Conservation (phyloP, 1,284 basidiomycete species). For the Moesziomyces parantarcticus region DNA sequence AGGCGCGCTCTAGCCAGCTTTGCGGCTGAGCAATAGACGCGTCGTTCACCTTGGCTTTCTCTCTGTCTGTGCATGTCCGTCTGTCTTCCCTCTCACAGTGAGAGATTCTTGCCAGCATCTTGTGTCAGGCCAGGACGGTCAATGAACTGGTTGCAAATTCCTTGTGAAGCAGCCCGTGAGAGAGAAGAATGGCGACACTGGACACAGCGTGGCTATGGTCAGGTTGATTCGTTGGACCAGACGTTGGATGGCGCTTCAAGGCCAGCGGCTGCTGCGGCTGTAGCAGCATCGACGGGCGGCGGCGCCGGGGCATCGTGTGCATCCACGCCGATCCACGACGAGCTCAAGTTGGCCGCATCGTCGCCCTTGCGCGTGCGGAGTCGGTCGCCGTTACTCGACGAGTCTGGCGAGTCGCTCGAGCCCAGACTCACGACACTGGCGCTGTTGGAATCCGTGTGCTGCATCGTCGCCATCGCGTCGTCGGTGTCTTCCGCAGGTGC, state of each 20-base stretch:
- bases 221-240: neutral
- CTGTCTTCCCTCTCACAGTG: no score
- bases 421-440: slow-evolving; percentile 31
- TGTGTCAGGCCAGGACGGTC: no score
- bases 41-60: neutral
- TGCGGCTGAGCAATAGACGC: neutral
- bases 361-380: neutral
- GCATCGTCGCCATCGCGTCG: neutral
- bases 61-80: no score
- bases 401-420: slow-evolving; percentile 21
- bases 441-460: slow-evolving; percentile 5
- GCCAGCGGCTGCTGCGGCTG: slow-evolving; percentile 28
- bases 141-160: no score
- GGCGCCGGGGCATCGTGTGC: neutral
- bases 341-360: slow-evolving; percentile 30
- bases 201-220: neutral
- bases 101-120: no score
- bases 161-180: no score
- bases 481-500: neutral
- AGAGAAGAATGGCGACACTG: no score
- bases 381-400: slow-evolving; percentile 14
- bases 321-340: slow-evolving; percentile 46
- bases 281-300: slow-evolving; percentile 5
- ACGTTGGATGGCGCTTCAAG: slow-evolving; percentile 13
- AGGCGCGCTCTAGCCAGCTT: neutral